Evolutionary conservation across 169 alveolate genomes (phyloP), one percentile per base, ranked within the genome.

Genomic region (Cryptosporidium tyzzeri): DNA sequence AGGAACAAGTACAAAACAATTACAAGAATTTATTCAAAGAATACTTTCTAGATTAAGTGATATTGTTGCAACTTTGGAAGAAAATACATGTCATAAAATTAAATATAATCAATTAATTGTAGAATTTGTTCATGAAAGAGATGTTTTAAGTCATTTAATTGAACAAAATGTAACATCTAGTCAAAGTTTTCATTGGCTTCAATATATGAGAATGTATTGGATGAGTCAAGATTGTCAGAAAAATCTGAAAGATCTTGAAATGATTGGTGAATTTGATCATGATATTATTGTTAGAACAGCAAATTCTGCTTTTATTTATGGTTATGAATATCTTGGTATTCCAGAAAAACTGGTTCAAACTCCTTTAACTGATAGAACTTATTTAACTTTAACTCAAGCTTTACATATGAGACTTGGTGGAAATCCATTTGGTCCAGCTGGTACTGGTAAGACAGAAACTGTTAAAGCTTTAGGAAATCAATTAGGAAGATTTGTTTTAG

Each of bases 391-490:
- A 62, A 97, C 99, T 61, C 97, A 98, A 91, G 99, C 99, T 35
- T 91, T 99, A 67, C 97, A 97, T 67, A 93, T 97, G 95, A 94
- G 99, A 85, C 93, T 97, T 71, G 99, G 99, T 18, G 99, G 99
- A 10, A 96, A 97, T 39, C 99, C 99, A 5, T 98, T 96, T 85
- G 99, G 99, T 16, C 99, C 99, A 16, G 99, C 99, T 4, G 99
- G 99, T 29, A 97, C 99, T 3, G 99, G 99, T 14, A 98, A 98
- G 93, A 98, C 99, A 39, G 99, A 98, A 93, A 94, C 99, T 1
- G 99, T 98, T 35, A 98, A 98, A 85, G 99, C 99, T 8, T 93
- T 98, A 45, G 99, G 99, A 14, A 92, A 96, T 2, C 97, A 96
- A 68, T 92, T 98, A 65, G 99, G 99, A 33, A 92, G 99, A 86